Evolutionary conservation across 2,329 filamentous ascomycete species (phyloP).

Genomic region (Hawksworthiomyces lignivorus): DNA sequence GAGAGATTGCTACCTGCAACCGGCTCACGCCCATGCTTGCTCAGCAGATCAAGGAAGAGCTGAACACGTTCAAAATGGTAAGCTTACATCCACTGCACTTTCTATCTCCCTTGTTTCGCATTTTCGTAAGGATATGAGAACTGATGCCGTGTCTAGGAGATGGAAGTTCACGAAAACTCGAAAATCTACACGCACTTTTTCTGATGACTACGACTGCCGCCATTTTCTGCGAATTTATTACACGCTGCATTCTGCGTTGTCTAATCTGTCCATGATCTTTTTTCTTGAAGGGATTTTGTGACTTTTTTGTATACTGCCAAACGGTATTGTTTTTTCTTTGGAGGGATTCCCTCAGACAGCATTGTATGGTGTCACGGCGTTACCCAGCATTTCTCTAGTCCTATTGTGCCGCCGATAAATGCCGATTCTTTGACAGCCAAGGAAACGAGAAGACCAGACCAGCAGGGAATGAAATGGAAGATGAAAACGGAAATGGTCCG

Average conservation of each 20-base stretch:
- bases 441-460: neutral
- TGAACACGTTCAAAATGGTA: slow-evolving; percentile 99
- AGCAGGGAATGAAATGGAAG: neutral
- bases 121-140: neutral
- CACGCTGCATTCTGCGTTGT: slow-evolving; percentile 15
- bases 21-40: slow-evolving; percentile 92
- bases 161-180: slow-evolving; percentile 98
- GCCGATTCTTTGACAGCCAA: neutral
- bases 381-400: slow-evolving; percentile 12
- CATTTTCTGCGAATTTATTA: slow-evolving; percentile 18
- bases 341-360: slow-evolving; percentile 16
- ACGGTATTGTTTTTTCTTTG: slow-evolving; percentile 1
- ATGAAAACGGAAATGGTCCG: too few species aligned
- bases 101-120: neutral
- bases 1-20: slow-evolving; percentile 96
- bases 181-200: slow-evolving; percentile 99
- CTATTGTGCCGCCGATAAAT: neutral
- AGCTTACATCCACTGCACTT: slow-evolving; percentile 14
- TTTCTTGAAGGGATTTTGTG: neutral
- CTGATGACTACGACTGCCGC: slow-evolving; percentile 45
- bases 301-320: slow-evolving; percentile 4
- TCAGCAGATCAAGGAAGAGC: slow-evolving; percentile 98
- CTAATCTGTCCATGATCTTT: slow-evolving; percentile 3
- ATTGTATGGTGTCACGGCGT: slow-evolving; percentile 22
- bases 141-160: slow-evolving; percentile 60